Evolutionary conservation across 192 early-diverging fungal genomes (phyloP), one percentile per base, ranked within the genome.

Genomic region (Coemansia sp.): DNA sequence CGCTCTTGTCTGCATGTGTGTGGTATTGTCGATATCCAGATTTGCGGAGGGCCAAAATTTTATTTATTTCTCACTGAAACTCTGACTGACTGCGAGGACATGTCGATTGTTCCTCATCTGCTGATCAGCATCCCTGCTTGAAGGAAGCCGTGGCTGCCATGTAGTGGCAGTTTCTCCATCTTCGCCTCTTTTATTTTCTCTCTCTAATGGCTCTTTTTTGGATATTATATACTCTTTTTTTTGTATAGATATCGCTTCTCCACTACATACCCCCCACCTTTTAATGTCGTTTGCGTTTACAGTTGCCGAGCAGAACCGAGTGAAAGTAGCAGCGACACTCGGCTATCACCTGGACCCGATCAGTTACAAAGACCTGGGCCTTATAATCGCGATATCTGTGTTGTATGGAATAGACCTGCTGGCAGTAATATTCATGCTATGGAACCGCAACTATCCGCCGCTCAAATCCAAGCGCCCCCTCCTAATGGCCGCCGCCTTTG

Each of bases 361-460:
- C 40, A 43, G 65, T 25, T 36, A 63, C 43, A 64, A 64, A 11
- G 77, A 80, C 51, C 46, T 74, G 56, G 69, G 20, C 6, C 46
- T 80, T 22, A 67, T 80, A 53, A 68, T 71, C 32, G 59, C 64
- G 1, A 64, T 74, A 19, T 74, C 72, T 0, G 49, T 53, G 8
- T 38, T 80, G 3, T 80, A 79, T 58, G 69, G 65, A 27, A 19
- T 84, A 11, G 70, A 78, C 51, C 57, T 84, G 0, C 1, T 84
- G 1, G 72, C 73, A 0, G 76, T 76, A 0, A 11, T 68, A 11
- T 84, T 73, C 27, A 60, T 84, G 51, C 58, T 84, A 2, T 63
- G 56, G 43, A 76, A 84, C 51, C 76, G 76, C 15, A 40, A 46
- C 14, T 84, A 78, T 31, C 73, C 82, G 42, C 76, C 82, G 7